Evolutionary conservation across 2,329 filamentous ascomycete genomes (phyloP).

Genomic region (Ophiostoma sp.): DNA sequence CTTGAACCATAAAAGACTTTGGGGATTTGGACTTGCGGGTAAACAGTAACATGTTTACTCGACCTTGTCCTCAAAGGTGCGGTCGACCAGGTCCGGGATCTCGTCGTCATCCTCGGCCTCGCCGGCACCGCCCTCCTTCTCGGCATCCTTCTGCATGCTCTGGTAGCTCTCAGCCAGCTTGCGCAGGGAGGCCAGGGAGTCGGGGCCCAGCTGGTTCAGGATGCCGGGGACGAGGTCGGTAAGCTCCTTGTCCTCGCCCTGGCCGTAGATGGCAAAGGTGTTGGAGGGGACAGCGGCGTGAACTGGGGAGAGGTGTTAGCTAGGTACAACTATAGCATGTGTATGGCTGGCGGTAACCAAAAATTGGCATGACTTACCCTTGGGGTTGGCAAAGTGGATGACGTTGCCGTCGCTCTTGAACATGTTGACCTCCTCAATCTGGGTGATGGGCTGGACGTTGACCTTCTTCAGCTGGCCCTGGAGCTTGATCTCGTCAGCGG

Average conservation of each 20-base stretch:
- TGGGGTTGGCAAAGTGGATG: conserved; percentile 97
- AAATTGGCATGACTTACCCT: conserved; percentile 61
- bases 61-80: conserved; percentile 98
- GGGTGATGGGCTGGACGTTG: conserved; percentile 98
- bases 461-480: conserved; percentile 97
- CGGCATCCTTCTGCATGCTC: conserved; percentile 87
- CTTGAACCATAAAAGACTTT: not conserved
- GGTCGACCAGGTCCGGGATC: conserved; percentile 94
- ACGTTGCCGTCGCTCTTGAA: conserved; percentile 99
- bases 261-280: conserved; percentile 99
- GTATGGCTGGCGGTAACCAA: not conserved
- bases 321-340: not conserved
- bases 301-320: conserved; percentile 50
- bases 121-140: conserved; percentile 73
- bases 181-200: conserved; percentile 93
- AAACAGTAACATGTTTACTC: conserved; percentile 58
- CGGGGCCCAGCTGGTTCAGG: conserved; percentile 98
- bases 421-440: conserved; percentile 99
- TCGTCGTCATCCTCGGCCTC: conserved; percentile 80
- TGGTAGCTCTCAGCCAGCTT: conserved; percentile 99
- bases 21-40: not conserved
- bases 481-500: conserved; percentile 99
- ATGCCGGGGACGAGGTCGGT: conserved; percentile 99
- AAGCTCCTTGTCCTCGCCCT: conserved; percentile 98
- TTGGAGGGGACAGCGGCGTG: conserved; percentile 96